These are phyloP conservation scores for Sphagnum contortum DNA, from an alignment of 225 moss, liverwort and hornwort genomes.

Conservation along the genomic window DNA sequence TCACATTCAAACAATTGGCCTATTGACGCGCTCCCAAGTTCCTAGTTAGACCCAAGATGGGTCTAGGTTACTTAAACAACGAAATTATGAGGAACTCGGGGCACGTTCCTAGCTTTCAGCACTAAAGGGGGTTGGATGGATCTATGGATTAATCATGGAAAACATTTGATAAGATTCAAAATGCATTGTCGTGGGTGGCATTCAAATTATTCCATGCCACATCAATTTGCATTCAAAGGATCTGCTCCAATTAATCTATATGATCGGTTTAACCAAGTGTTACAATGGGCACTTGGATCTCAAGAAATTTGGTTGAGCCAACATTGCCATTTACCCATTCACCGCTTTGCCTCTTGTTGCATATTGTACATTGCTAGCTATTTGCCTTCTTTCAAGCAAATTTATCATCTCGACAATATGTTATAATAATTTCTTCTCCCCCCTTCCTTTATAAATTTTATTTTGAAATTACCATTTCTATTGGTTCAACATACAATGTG, in stretches of 20 bases:
- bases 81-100: no score
- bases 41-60: no score
- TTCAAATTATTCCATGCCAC: conserved; percentile 91
- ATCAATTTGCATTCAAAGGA: conserved; percentile 86
- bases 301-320: conserved; percentile 82
- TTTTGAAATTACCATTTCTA: background rate
- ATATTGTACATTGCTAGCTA: conserved; percentile 89
- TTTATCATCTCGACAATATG: conserved; percentile 90
- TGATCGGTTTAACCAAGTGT: conserved; percentile 92
- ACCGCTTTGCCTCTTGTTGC: conserved; percentile 86
- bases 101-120: no score
- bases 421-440: conserved; percentile 1
- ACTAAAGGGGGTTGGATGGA: no score
- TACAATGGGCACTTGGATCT: conserved; percentile 91
- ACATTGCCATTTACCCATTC: conserved; percentile 86
- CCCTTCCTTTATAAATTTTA: background rate
- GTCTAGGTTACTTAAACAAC: no score
- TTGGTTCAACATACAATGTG: background rate
- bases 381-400: conserved; percentile 84
- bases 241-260: conserved; percentile 96
- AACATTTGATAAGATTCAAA: conserved; percentile 95
- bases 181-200: conserved; percentile 98
- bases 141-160: conserved; percentile 91
- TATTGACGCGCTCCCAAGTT: no score
- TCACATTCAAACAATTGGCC: no score